Base-by-base conservation (phyloP, 768 basidiomycete species). In the Lactarius deliciosus region DNA sequence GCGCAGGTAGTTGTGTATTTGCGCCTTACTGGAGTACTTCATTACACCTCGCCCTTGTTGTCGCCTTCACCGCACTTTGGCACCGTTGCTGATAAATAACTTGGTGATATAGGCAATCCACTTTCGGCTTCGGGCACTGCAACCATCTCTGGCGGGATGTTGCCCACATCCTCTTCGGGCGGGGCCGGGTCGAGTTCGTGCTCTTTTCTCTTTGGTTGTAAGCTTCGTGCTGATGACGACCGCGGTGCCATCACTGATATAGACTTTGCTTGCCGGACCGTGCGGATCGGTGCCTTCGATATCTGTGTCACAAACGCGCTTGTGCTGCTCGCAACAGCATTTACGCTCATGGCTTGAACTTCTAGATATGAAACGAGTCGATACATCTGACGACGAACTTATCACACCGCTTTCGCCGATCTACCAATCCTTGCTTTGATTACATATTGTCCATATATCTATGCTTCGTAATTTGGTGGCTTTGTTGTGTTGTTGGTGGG, bases 281-380 rank as follows among this genome's bases (percentile, higher is more conserved):
- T 11, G 16, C 38, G 47, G 16, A 13, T 67, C 36, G 36, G 22
- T 13, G 13, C 25, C 10, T 5, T 10, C 6, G 34, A 43, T 22
- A 13, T 64, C n/a, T 22, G 25, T 16, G 9, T 34, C 28, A 36
- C 57, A 28, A 28, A 36, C 28, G 47, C 18, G 32, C 47, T 67
- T 18, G 28, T 57, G 38, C 57, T 67, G n/a, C 40, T 65, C 30
- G 58, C 57, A 4, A 15, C 32, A 32, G 36, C 28, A 60, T 64
- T 41, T 30, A 54, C 41, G 28, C 57, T 54, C 64, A 15, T 30
- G 8, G 50, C 58, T 43, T 64, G 28, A 38, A 13, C 5, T 13
- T 13, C 28, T 22, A 20, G 1, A 55, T 30, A 43, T 13, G 7
- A 16, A 20, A 53, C 5, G 11, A 15, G 41, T 41, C 6, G 10